Conservation (phyloP, 495 filamentous ascomycete species). For the Xylaria acuta region DNA sequence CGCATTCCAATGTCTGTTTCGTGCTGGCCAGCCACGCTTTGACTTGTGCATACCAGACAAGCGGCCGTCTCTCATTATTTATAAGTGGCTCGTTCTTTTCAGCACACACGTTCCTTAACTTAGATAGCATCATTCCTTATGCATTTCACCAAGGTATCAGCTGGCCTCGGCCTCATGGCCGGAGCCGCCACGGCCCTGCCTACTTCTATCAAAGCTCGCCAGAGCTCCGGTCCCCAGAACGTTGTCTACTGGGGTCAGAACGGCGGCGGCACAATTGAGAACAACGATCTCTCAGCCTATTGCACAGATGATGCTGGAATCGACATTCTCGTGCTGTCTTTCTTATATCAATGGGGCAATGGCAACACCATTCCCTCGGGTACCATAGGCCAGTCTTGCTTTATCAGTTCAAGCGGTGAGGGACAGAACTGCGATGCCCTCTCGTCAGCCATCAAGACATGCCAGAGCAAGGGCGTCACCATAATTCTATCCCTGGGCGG, state of each 20-base stretch:
- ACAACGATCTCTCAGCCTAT: slow-evolving; percentile 52
- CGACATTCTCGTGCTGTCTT: slow-evolving; percentile 60
- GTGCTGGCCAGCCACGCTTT: slow-evolving; percentile 14
- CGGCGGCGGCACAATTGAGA: slow-evolving; percentile 47
- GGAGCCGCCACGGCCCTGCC: slow-evolving; percentile 40
- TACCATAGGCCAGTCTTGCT: slow-evolving; percentile 49
- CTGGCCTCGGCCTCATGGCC: slow-evolving; percentile 40
- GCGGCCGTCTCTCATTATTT: slow-evolving; percentile 20
- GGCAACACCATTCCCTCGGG: slow-evolving; percentile 44
- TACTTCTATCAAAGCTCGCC: slow-evolving; percentile 31
- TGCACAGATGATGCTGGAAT: slow-evolving; percentile 47
- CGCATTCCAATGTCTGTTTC: slow-evolving; percentile 23
- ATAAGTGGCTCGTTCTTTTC: slow-evolving; percentile 26
- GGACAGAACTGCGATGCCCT: slow-evolving; percentile 54
- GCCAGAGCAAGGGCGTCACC: slow-evolving; percentile 57
- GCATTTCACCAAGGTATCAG: slow-evolving; percentile 39
- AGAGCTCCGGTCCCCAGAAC: slow-evolving; percentile 38
- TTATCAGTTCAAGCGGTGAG: slow-evolving; percentile 38
- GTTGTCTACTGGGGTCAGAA: slow-evolving; percentile 57
- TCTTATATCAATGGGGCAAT: slow-evolving; percentile 54
- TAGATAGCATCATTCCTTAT: slow-evolving; percentile 32
- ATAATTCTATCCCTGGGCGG: slow-evolving; percentile 60
- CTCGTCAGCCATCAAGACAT: slow-evolving; percentile 53
- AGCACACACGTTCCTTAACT: slow-evolving; percentile 32
- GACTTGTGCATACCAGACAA: slow-evolving; percentile 10